Percentiles rank a stretch among this genome's conserved stretches.
These are phyloP conservation scores for Wickerhamomyces bisporus DNA, from an alignment of 805 yeast species.

Conservation along the genomic window DNA sequence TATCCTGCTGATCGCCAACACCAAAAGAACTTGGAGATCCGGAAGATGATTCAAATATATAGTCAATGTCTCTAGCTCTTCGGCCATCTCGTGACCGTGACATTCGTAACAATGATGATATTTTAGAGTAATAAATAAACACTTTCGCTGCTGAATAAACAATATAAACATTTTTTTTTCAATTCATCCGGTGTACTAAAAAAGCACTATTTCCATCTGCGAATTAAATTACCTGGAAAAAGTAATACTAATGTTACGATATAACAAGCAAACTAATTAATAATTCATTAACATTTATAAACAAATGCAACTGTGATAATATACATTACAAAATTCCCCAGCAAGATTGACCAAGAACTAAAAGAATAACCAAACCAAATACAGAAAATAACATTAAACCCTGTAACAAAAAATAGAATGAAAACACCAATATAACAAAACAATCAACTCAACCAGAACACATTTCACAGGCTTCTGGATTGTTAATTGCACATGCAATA, in stretches of 20 bases:
- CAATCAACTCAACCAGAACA: constrained; percentile 76
- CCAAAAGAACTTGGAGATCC: no score
- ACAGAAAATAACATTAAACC: neutral
- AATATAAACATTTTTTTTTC: no score
- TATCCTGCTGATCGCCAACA: no score
- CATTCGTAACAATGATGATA: no score
- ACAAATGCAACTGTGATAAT: neutral
- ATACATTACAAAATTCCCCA: neutral
- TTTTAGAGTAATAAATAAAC: no score
- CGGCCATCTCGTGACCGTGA: no score
- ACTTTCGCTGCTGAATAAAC: no score
- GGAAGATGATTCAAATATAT: no score
- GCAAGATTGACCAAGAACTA: neutral
- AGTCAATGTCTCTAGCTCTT: no score
- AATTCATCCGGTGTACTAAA: neutral
- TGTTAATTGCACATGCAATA: constrained; percentile 93
- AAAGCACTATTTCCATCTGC: no score
- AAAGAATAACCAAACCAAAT: neutral
- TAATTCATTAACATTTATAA: neutral
- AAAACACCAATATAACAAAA: neutral
- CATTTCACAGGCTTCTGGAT: constrained; percentile 98
- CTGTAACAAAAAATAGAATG: neutral
- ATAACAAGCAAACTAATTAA: neutral
- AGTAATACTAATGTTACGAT: no score
- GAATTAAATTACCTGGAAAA: no score